Base-by-base conservation (phyloP, 2,329 filamentous ascomycete species). In the Aphanoascus verrucosus region DNA sequence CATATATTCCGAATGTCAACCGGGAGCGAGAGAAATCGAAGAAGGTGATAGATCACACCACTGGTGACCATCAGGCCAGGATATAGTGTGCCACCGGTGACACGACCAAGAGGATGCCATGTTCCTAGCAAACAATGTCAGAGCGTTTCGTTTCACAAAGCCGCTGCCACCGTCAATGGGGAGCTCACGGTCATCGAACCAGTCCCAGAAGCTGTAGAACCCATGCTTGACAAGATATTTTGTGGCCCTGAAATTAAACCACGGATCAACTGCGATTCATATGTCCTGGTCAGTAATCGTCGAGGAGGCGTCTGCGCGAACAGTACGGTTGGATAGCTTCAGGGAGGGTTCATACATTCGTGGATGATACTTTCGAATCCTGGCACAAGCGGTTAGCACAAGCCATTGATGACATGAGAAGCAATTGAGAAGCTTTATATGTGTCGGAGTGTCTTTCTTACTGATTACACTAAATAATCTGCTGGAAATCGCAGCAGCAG, bases 311-410 rank as follows among this genome's bases (percentile, higher is more conserved):
- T 38, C 17, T 14, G 40, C 11, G 17, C 4, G 15, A 46, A 52
- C 7, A 28, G 45, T 15, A 20, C 35, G 20, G 55, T 55, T 50
- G 23, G 56, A 51, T 40, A 11, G 20, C 28, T 43, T 44, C 48
- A 50, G 40, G 7, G 31, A 49, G 40, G 4, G 17, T 53, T 85
- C 89, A 73, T 70, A 96, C 93, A 98, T 79, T 98, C 93, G 79
- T 98, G 93, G 67, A 98, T 98, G 67, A 98, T 98, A 75, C 88
- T 95, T 75, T 98, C 93, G 69, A 98, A 98, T 62, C 87, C 87
- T 91, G 11, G 34, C 17, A 28, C 15, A 32, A 53, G 47, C 56
- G 60, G 32, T 49, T 55, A 54, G 52, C 38, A 50, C 8, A 14
- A 31, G 46, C 20, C 15, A 37, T 19, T 17, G 17, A 53, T 2